A percentile compares a stretch with the other conserved stretches of the same genome.
Conservation (phyloP, 352 stramenopile genomes). For the Phytophthora syringae region DNA sequence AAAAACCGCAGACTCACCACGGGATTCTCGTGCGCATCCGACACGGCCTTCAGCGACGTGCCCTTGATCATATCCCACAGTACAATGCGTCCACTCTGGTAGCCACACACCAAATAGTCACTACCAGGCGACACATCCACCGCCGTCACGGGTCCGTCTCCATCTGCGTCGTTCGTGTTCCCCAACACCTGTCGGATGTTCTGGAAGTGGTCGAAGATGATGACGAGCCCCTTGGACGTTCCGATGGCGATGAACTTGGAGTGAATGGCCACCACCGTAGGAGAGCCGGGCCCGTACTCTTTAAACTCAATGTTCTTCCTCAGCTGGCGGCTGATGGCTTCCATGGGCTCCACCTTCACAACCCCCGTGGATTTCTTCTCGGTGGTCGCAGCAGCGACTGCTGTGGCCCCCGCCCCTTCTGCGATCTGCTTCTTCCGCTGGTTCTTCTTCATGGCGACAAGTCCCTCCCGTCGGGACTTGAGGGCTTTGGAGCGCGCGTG, state of each 20-base stretch:
- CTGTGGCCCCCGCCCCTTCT: slow-evolving; percentile 25
- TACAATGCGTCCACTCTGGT: slow-evolving; percentile 93
- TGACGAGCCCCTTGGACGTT: slow-evolving; percentile 93
- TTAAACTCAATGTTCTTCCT: slow-evolving; percentile 93
- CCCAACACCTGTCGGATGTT: slow-evolving; percentile 92
- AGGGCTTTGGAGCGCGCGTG: slow-evolving; percentile 66
- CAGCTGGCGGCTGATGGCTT: slow-evolving; percentile 89
- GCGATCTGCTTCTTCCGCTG: slow-evolving; percentile 61
- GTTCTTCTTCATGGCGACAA: slow-evolving; percentile 46
- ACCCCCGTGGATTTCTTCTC: slow-evolving; percentile 78
- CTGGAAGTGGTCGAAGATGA: slow-evolving; percentile 98
- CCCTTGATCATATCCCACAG: slow-evolving; percentile 98
- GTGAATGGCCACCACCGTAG: slow-evolving; percentile 94
- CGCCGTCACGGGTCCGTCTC: slow-evolving; percentile 82
- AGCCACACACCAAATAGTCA: slow-evolving; percentile 93
- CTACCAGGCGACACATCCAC: slow-evolving; percentile 89
- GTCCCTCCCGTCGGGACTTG: slow-evolving; percentile 42
- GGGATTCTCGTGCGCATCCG: slow-evolving; percentile 90
- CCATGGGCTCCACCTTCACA: slow-evolving; percentile 91
- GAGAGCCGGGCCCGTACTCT: slow-evolving; percentile 89
- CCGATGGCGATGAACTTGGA: slow-evolving; percentile 98
- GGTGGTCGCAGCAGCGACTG: slow-evolving; percentile 15
- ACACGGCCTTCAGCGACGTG: slow-evolving; percentile 89
- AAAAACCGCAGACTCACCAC: slow-evolving; percentile 88
- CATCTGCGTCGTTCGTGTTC: slow-evolving; percentile 79